Evolutionary conservation across 257 asterid species (phyloP).

Genomic region (Striga asiatica): DNA sequence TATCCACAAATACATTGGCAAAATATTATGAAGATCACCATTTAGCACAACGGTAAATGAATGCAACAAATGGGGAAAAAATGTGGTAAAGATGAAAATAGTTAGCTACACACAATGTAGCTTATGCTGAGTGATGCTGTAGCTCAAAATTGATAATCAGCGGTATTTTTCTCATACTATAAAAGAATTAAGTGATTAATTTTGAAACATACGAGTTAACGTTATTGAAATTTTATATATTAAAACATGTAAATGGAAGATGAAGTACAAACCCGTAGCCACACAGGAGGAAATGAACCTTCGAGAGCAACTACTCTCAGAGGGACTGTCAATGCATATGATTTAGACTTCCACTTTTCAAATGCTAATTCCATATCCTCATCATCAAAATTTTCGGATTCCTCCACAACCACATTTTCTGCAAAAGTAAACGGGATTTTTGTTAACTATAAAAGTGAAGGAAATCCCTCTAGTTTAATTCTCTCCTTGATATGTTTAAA

Average conservation of each 20-base stretch:
- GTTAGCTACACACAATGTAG: no score
- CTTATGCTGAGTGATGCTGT: no score
- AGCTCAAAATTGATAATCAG: no score
- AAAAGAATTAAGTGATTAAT: no score
- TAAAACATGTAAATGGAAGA: neutral
- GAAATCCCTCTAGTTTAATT: neutral
- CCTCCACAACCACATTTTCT: constrained; percentile 22
- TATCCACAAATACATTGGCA: neutral
- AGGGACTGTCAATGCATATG: constrained; percentile 76
- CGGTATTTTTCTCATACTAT: no score
- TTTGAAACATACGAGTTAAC: no score
- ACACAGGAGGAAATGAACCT: constrained; percentile 71
- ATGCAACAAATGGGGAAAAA: neutral
- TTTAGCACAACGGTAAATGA: neutral
- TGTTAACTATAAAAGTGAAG: neutral
- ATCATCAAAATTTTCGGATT: constrained; percentile 28
- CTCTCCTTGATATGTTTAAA: no score
- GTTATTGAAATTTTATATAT: no score
- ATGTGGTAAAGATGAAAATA: no score
- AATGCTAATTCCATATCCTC: constrained; percentile 55
- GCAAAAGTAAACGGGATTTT: constrained; percentile 10
- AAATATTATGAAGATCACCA: neutral
- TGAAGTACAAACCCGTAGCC: constrained; percentile 56
- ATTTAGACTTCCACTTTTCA: constrained; percentile 72
- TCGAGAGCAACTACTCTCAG: constrained; percentile 64